phyloP scores from a whole-genome alignment of 768 basidiomycete genomes.

The Leccinum uliginosum region DNA sequence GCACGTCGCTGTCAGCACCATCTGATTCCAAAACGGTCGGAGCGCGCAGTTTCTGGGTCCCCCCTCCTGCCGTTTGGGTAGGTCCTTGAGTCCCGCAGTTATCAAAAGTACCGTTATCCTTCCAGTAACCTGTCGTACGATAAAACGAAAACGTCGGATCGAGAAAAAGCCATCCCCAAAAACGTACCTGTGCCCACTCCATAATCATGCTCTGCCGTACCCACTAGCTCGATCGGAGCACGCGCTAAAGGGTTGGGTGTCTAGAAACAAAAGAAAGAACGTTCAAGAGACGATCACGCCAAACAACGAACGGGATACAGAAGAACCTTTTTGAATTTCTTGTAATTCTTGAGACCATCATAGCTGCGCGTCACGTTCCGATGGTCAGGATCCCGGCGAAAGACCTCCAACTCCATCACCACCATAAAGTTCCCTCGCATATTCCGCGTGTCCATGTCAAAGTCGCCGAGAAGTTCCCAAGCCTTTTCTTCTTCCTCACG shows the following conservation, averaged over 20 bases:
- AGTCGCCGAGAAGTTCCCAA: slow-evolving; percentile 61
- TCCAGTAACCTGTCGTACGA: slow-evolving; percentile 51
- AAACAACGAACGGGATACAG: slow-evolving; percentile 9
- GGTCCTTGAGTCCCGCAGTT: slow-evolving; percentile 13
- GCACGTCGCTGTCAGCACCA: slow-evolving; percentile 28
- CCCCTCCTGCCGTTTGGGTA: slow-evolving; percentile 14
- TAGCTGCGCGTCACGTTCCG: slow-evolving; percentile 33
- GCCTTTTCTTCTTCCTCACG: slow-evolving; percentile 45
- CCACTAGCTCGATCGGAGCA: slow-evolving; percentile 48
- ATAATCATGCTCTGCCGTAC: slow-evolving; percentile 48
- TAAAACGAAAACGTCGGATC: background rate
- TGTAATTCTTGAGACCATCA: slow-evolving; percentile 59
- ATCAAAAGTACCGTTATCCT: slow-evolving; percentile 29
- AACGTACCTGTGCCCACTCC: slow-evolving; percentile 48
- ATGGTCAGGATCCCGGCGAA: slow-evolving; percentile 26
- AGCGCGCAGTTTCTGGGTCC: slow-evolving; percentile 22
- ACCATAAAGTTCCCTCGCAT: slow-evolving; percentile 80
- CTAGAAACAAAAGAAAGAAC: slow-evolving; percentile 12
- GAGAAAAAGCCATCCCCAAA: background rate
- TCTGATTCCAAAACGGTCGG: slow-evolving; percentile 39
- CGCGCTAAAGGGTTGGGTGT: slow-evolving; percentile 24
- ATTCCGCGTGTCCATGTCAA: slow-evolving; percentile 52
- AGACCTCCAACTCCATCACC: slow-evolving; percentile 61
- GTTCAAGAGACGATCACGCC: slow-evolving; percentile 7
- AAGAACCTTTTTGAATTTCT: slow-evolving; percentile 80